Percentiles rank a stretch among this genome's conserved stretches.
Conservation (phyloP, 495 filamentous ascomycete genomes). For the Thermothielavioides terrestris region DNA sequence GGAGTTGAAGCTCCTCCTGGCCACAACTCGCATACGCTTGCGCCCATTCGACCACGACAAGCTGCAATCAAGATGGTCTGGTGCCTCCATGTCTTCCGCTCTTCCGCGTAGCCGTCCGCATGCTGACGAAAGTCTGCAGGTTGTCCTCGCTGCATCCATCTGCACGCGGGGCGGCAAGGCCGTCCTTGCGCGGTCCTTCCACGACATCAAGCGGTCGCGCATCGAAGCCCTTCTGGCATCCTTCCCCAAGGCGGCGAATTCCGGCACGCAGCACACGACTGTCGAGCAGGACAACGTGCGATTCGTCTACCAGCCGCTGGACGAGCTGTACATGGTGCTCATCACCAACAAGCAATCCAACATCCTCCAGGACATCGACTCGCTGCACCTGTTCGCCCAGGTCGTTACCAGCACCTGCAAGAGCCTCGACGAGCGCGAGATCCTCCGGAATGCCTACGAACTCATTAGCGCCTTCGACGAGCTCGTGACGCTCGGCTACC, state of each 20-base stretch:
- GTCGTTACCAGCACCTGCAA: constrained; percentile 95
- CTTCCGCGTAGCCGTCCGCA: not conserved
- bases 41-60: not conserved
- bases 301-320: constrained; percentile 96
- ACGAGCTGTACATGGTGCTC: constrained; percentile 98
- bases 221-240: constrained; percentile 93
- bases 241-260: constrained; percentile 93
- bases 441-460: constrained; percentile 88
- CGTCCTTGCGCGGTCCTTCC: constrained; percentile 91
- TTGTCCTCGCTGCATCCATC: constrained; percentile 97
- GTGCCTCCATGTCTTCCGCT: not conserved
- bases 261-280: constrained; percentile 91
- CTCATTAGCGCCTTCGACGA: constrained; percentile 94
- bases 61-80: constrained; percentile 21
- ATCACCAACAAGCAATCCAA: constrained; percentile 99
- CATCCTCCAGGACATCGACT: constrained; percentile 98
- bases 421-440: constrained; percentile 90
- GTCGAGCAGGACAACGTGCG: constrained; percentile 99
- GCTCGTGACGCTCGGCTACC: constrained; percentile 85
- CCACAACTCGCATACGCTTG: not conserved
- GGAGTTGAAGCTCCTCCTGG: constrained; percentile 18
- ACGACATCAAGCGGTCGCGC: constrained; percentile 89
- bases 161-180: constrained; percentile 97
- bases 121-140: constrained; percentile 37
- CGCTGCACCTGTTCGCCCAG: constrained; percentile 92